phyloP scores from a whole-genome alignment of 2,329 filamentous ascomycete genomes.

The Pyrenochaeta sp. region DNA sequence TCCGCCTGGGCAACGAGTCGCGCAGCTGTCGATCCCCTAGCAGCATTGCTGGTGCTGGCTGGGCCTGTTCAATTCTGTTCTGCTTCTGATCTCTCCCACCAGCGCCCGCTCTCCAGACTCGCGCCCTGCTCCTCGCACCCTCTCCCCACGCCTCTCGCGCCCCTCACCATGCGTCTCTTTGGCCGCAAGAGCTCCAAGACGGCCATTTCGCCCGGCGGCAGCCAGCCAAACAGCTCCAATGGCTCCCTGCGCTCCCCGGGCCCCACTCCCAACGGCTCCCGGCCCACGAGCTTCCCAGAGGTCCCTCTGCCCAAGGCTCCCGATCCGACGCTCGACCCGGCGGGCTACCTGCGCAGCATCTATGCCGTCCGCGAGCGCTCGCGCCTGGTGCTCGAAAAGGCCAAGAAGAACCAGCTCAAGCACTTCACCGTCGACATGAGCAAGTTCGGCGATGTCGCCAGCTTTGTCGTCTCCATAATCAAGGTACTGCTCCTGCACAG shows the following conservation, averaged over 20 bases:
- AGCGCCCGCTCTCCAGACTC: slow-evolving; percentile 2
- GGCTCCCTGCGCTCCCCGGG: slow-evolving; percentile 59
- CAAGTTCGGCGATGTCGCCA: slow-evolving; percentile 84
- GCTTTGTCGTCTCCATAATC: slow-evolving; percentile 91
- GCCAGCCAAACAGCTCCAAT: slow-evolving; percentile 54
- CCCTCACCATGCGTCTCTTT: slow-evolving; percentile 60
- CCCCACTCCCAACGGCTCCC: slow-evolving; percentile 52
- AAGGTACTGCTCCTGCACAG: slow-evolving; percentile 67
- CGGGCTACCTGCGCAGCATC: slow-evolving; percentile 88
- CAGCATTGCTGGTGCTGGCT: slow-evolving; percentile 27
- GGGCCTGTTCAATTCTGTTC: slow-evolving; percentile 17
- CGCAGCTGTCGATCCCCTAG: too few relatives aligned
- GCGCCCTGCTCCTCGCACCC: slow-evolving; percentile 11
- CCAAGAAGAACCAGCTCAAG: slow-evolving; percentile 75
- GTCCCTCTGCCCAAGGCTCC: slow-evolving; percentile 83
- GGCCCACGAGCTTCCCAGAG: slow-evolving; percentile 67
- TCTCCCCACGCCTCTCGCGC: slow-evolving; percentile 4
- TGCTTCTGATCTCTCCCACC: slow-evolving; percentile 11
- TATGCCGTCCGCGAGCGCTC: slow-evolving; percentile 84
- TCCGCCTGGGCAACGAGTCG: slow-evolving; percentile 1
- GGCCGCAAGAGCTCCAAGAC: slow-evolving; percentile 57
- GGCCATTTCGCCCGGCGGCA: slow-evolving; percentile 40
- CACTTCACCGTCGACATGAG: slow-evolving; percentile 89
- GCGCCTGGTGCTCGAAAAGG: slow-evolving; percentile 76
- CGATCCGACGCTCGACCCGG: slow-evolving; percentile 86